phyloP scores from a whole-genome alignment of 768 basidiomycete genomes.

The Serendipita sp. region DNA sequence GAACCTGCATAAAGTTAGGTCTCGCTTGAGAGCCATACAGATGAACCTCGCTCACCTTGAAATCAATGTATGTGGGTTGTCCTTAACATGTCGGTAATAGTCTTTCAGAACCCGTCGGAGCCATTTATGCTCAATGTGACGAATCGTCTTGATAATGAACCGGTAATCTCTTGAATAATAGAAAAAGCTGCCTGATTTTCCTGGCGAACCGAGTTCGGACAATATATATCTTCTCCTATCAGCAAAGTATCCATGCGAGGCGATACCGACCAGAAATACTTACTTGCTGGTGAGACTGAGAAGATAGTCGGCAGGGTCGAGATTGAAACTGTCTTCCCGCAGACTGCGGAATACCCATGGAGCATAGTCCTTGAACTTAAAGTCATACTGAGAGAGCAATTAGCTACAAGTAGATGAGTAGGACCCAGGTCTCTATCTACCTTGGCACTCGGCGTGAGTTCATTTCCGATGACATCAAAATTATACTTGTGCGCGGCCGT shows the following conservation, averaged over 20 bases:
- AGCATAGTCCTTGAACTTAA: slow-evolving; percentile 99
- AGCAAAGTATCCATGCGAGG: not conserved
- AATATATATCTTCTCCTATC: slow-evolving; percentile 34
- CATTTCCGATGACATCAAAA: slow-evolving; percentile 94
- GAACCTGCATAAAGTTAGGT: slow-evolving; percentile 32
- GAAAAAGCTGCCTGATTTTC: slow-evolving; percentile 98
- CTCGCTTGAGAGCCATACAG: not conserved
- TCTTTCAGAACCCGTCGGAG: slow-evolving; percentile 64
- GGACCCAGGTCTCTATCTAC: not conserved
- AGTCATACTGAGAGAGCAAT: slow-evolving; percentile 60
- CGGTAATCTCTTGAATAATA: slow-evolving; percentile 98
- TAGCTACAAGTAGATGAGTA: not conserved
- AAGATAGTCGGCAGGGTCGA: slow-evolving; percentile 95
- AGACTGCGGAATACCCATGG: slow-evolving; percentile 95
- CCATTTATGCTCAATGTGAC: slow-evolving; percentile 86
- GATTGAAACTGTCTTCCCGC: slow-evolving; percentile 82
- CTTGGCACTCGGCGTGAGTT: slow-evolving; percentile 81
- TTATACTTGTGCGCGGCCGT: slow-evolving; percentile 82
- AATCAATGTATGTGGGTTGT: slow-evolving; percentile 84
- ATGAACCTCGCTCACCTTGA: slow-evolving; percentile 23
- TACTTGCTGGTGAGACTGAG: slow-evolving; percentile 93
- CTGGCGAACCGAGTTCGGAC: slow-evolving; percentile 92
- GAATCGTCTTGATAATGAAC: slow-evolving; percentile 99
- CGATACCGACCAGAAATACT: slow-evolving; percentile 5
- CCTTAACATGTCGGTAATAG: slow-evolving; percentile 73